Conservation (phyloP, 371 early-diverging fungal genomes). For the Mortierella sp. region DNA sequence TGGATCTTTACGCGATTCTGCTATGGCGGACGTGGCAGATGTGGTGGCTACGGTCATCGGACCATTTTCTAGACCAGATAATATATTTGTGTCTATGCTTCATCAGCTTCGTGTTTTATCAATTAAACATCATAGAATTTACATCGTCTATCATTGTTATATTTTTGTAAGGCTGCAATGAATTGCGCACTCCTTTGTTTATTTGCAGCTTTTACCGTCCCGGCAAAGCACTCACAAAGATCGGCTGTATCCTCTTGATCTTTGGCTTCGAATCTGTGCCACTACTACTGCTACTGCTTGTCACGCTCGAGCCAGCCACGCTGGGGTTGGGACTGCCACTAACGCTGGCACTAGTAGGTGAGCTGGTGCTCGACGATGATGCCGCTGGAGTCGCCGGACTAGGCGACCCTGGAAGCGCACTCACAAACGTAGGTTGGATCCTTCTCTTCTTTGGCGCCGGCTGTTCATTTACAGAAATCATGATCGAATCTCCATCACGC, state of each 20-base stretch:
- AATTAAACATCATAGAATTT: no score
- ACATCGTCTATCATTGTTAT: no score
- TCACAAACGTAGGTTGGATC: constrained; percentile 41
- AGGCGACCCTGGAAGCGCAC: constrained; percentile 37
- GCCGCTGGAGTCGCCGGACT: neutral
- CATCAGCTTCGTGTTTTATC: no score
- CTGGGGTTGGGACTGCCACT: neutral
- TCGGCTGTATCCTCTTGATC: constrained; percentile 44
- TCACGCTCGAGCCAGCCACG: neutral
- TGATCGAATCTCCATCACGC: constrained; percentile 43
- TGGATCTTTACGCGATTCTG: constrained; percentile 39
- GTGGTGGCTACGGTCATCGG: constrained; percentile 9
- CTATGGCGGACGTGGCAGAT: constrained; percentile 16
- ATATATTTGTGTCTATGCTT: neutral
- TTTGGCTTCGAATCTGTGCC: constrained; percentile 15
- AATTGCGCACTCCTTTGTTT: neutral
- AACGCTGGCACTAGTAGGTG: neutral
- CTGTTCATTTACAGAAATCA: constrained; percentile 23
- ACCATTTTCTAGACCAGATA: constrained; percentile 5
- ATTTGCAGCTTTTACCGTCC: constrained; percentile 11
- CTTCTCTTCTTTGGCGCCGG: constrained; percentile 44
- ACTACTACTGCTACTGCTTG: neutral
- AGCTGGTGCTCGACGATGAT: neutral
- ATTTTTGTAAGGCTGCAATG: neutral
- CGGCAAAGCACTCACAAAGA: constrained; percentile 49